Percentiles rank a stretch among this genome's conserved stretches.
phyloP scores from a whole-genome alignment of 2,329 filamentous ascomycete species.

The Pseudocercospora fijiensis region DNA sequence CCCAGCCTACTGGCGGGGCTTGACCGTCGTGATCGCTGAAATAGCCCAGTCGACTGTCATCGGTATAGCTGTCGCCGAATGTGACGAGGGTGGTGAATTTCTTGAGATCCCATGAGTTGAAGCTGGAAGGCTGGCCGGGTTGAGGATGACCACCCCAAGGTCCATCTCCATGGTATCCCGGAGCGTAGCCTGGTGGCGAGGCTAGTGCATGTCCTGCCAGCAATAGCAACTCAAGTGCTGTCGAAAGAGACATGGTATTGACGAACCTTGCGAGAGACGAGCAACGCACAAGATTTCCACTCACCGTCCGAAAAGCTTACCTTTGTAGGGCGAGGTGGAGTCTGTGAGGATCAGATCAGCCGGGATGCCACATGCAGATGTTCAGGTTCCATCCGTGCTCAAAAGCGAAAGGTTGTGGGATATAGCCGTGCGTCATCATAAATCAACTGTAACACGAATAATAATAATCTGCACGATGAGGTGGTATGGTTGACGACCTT shows the following conservation, averaged over 20 bases:
- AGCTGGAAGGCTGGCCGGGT: not conserved
- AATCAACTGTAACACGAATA: not conserved
- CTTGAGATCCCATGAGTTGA: constrained; percentile 40
- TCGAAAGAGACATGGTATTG: not conserved
- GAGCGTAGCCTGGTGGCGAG: not conserved
- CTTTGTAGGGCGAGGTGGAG: not conserved
- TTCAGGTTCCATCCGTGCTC: not conserved
- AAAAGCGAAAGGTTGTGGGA: not conserved
- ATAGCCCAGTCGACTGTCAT: constrained; percentile 66
- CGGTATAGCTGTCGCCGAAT: constrained; percentile 71
- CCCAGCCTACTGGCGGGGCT: constrained; percentile 63
- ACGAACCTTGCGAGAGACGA: not conserved
- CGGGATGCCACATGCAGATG: not conserved
- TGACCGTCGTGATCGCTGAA: constrained; percentile 59
- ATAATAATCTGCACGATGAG: constrained; percentile 1
- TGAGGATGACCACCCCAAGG: not conserved
- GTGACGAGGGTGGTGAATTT: constrained; percentile 64
- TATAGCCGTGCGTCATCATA: not conserved
- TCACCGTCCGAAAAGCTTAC: not conserved
- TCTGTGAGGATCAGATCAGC: not conserved
- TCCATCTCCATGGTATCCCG: not conserved
- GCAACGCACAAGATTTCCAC: not conserved
- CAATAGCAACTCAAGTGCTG: not conserved
- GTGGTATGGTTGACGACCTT: constrained; percentile 8
- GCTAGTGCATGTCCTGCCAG: not conserved